Conservation (phyloP, 805 yeast species). For the Zygotorulaspora chibaensis region DNA sequence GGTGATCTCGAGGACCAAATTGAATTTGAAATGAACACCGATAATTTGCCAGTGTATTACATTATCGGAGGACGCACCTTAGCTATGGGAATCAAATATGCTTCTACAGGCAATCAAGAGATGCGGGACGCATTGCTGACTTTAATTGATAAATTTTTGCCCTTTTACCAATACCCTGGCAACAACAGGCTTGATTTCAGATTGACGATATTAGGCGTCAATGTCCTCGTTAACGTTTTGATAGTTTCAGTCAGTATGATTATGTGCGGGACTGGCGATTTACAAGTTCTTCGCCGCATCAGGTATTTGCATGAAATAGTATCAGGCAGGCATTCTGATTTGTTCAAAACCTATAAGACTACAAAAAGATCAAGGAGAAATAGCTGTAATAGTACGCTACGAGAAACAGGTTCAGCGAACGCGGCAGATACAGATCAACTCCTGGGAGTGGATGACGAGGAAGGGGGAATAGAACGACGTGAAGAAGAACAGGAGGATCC, state of each 20-base stretch:
- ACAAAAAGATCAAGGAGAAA: neutral
- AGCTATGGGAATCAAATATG: conserved; percentile 70
- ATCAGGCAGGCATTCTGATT: conserved; percentile 36
- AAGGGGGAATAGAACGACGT: neutral
- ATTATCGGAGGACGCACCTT: conserved; percentile 71
- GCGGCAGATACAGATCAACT: conserved; percentile 5
- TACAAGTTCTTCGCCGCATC: conserved; percentile 68
- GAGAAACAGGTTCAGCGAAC: neutral
- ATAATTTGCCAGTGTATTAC: conserved; percentile 57
- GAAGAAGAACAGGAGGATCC: conserved; percentile 1
- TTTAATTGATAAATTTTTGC: conserved; percentile 30
- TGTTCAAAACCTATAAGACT: conserved; percentile 12
- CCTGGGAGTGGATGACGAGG: neutral
- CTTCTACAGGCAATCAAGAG: conserved; percentile 55
- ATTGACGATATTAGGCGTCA: conserved; percentile 48
- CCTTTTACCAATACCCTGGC: conserved; percentile 35
- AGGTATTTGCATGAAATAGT: conserved; percentile 60
- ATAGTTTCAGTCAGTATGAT: conserved; percentile 64
- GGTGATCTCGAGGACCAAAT: conserved; percentile 8
- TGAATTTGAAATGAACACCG: conserved; percentile 44
- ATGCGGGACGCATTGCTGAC: conserved; percentile 46
- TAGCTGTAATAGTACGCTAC: neutral
- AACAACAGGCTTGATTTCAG: conserved; percentile 53
- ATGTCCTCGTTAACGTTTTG: conserved; percentile 53
- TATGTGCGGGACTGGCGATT: conserved; percentile 90